These are phyloP conservation scores for Calonectria crousiana DNA, from an alignment of 2,329 filamentous ascomycete genomes.

Conservation along the genomic window DNA sequence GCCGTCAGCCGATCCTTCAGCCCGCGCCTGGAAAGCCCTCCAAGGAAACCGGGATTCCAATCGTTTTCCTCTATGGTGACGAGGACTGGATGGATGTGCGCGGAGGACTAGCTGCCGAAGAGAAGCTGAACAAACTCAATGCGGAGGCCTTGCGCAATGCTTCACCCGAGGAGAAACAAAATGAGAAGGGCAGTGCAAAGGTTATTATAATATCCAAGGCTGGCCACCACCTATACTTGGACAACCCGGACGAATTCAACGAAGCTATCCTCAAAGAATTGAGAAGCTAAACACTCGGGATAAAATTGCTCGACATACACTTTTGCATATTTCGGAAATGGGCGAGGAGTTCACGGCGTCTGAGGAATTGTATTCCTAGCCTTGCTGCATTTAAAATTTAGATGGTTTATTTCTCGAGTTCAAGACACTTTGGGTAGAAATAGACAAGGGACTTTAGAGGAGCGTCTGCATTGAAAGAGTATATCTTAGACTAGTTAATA, in stretches of 20 bases:
- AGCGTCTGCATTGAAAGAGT: neutral
- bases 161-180: slow-evolving; percentile 71
- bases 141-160: neutral
- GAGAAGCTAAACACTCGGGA: neutral
- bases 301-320: neutral
- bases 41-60: slow-evolving; percentile 77
- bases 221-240: slow-evolving; percentile 70
- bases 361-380: neutral
- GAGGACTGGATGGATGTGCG: slow-evolving; percentile 98
- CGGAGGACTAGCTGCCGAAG: slow-evolving; percentile 83
- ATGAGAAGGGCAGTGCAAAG: slow-evolving; percentile 84
- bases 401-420: neutral
- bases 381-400: neutral
- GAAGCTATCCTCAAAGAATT: slow-evolving; percentile 50
- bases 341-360: neutral
- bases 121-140: slow-evolving; percentile 76
- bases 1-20: slow-evolving; percentile 69
- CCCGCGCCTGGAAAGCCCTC: slow-evolving; percentile 40
- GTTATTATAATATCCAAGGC: slow-evolving; percentile 79
- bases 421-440: neutral
- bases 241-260: slow-evolving; percentile 71
- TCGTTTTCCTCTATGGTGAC: slow-evolving; percentile 96
- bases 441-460: neutral
- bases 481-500: neutral
- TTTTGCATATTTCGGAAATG: neutral